Evolutionary conservation across 176 grass and related monocot species (phyloP), one percentile per base, ranked within the genome.

Genomic region (Themeda triandra): DNA sequence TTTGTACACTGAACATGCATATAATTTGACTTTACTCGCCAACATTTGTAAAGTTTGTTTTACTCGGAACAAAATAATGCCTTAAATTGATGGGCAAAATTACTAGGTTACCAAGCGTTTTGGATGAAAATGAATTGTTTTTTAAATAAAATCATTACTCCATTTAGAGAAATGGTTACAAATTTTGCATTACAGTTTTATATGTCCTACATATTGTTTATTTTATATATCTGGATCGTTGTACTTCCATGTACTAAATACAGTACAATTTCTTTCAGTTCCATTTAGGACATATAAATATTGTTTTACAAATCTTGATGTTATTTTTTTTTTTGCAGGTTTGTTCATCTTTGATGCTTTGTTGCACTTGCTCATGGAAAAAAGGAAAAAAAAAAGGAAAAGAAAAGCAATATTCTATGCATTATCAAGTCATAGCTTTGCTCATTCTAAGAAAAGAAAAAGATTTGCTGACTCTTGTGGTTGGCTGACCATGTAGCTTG

Each of bases 321-420:
- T 69, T 76, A 13, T 54, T n/a, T 66, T 76, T 37, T 9, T 40
- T 63, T 53, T 76, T 85, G 63, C 73, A 85, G 83, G n/a, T 77
- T 58, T 67, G 49, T 58, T 78, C 63, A 58, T 24, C 10, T 68
- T 42, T 31, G 73, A 48, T 58, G 33, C 15, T 66, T 73, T 67
- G 29, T 14, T 85, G 36, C 46, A 69, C 37, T 85, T 58, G 13
- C 58, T 30, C 30, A 13, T 59, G 67, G 33, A 49, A 58, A 84
- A 69, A 59, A 33, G 5, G 6, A 37, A 6, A 37, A 36, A 65
- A 5, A 63, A 25, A 76, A 54, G 35, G 0, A 51, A 28, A 66
- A 21, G 7, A 51, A 69, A 62, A 27, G 17, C 29, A 17, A 54
- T 11, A 54, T 40, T 54, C 32, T 78, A 46, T 59, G 66, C 35